Evolutionary conservation across 192 early-diverging fungal species (phyloP), one percentile per base, ranked within the genome.

Genomic region (Polychytrium aggregatum): DNA sequence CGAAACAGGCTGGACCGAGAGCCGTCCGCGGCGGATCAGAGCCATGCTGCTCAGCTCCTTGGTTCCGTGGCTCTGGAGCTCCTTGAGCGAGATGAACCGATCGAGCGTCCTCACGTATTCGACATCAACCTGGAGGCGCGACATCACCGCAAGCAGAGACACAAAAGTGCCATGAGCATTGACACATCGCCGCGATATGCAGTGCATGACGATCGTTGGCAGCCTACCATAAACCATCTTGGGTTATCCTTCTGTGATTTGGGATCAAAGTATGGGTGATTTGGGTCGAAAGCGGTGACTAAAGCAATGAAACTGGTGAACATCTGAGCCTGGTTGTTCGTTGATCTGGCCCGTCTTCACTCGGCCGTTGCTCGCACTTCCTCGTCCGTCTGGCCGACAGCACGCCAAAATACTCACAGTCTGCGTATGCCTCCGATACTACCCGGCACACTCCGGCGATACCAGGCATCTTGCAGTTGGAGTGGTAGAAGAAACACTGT

Each of bases 381-480:
- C n/a, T n/a, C n/a, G n/a, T n/a, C n/a, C n/a, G n/a, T n/a, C n/a
- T n/a, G n/a, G n/a, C n/a, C n/a, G n/a, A n/a, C n/a, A n/a, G n/a
- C n/a, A n/a, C n/a, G n/a, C n/a, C n/a, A n/a, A n/a, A n/a, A n/a
- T n/a, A 11, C 31, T 33, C 31, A 8, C 31, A 33, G 6, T 33
- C 31, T 33, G 6, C 4, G 6, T 33, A 4, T 33, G 6, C 4
- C 31, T 33, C 31, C 6, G 6, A 33, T 11, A 33, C 31, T 11
- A 28, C 4, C 10, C 70, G 61, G 13, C 62, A 68, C 48, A 92
- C 59, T 40, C 61, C 48, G 2, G 61, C 71, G 14, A 81, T 57
- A 25, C 89, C 89, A 10, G 83, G 87, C 0, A 43, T 41, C 38
- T 85, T 86, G 64, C 86, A 87, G 53, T 88, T 92, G 9, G 85